Conservation (phyloP, 352 stramenopile genomes). For the Pythium rhizo-oryzae region DNA sequence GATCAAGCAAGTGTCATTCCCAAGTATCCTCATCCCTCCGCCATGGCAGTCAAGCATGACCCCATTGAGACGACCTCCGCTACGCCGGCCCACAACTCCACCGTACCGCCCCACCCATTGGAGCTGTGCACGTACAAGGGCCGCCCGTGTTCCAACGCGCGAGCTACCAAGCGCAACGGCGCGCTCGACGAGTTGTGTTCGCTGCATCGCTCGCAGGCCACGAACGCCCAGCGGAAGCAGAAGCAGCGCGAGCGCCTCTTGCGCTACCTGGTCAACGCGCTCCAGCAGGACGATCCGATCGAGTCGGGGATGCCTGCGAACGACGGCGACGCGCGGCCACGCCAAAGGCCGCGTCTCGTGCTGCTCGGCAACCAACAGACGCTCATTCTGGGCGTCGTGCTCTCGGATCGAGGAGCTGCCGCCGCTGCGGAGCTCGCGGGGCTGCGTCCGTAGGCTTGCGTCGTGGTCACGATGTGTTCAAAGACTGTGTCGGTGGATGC, state of each 20-base stretch:
- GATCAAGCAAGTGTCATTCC: too few species aligned
- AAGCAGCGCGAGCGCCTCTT: not conserved
- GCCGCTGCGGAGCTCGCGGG: not conserved
- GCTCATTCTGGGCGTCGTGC: constrained; percentile 3
- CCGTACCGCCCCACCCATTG: not conserved
- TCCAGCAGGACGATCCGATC: not conserved
- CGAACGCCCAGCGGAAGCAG: not conserved
- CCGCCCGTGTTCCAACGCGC: not conserved
- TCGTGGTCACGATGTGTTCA: too few species aligned
- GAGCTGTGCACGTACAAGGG: not conserved
- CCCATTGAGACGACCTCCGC: too few species aligned
- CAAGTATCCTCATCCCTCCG: too few species aligned
- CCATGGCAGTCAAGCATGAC: too few species aligned
- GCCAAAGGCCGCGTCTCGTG: not conserved
- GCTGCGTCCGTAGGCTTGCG: not conserved
- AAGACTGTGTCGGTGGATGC: too few species aligned
- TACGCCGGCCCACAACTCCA: not conserved
- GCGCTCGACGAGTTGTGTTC: not conserved
- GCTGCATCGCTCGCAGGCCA: not conserved
- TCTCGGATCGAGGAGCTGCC: not conserved
- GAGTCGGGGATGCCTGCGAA: not conserved
- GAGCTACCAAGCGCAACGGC: not conserved
- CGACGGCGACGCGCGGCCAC: not conserved
- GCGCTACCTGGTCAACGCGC: not conserved
- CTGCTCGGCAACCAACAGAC: not conserved